Conservation (phyloP, 2,329 filamentous ascomycete genomes). For the Calonectria pseudoturangicola region DNA sequence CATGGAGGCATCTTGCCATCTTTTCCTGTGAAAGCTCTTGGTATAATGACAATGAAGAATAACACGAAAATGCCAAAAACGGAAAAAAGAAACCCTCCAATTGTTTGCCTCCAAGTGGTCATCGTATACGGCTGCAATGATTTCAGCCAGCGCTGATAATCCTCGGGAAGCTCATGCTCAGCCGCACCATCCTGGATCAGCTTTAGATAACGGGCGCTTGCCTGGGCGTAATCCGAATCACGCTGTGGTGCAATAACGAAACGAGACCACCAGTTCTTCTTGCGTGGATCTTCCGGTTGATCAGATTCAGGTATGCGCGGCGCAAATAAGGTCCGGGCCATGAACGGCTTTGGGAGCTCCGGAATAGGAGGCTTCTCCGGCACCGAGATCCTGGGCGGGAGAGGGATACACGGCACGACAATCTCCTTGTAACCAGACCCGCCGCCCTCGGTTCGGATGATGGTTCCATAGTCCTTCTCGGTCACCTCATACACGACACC, state of each 20-base stretch:
- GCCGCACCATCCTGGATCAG: slow-evolving; percentile 85
- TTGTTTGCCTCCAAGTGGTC: slow-evolving; percentile 79
- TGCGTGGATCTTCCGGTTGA: slow-evolving; percentile 57
- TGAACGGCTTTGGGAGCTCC: slow-evolving; percentile 77
- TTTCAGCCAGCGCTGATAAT: slow-evolving; percentile 85
- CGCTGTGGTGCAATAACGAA: slow-evolving; percentile 70
- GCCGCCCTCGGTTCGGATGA: slow-evolving; percentile 93
- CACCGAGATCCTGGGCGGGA: slow-evolving; percentile 76
- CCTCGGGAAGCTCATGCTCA: slow-evolving; percentile 86
- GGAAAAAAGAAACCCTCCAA: slow-evolving; percentile 80
- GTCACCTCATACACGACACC: slow-evolving; percentile 98
- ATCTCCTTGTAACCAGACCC: slow-evolving; percentile 91
- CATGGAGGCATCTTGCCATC: slow-evolving; percentile 81
- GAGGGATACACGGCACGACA: slow-evolving; percentile 83
- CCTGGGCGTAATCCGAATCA: slow-evolving; percentile 84
- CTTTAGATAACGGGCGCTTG: slow-evolving; percentile 88
- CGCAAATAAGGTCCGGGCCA: slow-evolving; percentile 89
- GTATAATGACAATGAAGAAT: slow-evolving; percentile 66
- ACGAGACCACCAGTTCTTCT: slow-evolving; percentile 66
- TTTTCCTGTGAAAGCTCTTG: slow-evolving; percentile 75
- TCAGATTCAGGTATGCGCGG: slow-evolving; percentile 68
- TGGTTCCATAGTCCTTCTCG: slow-evolving; percentile 84
- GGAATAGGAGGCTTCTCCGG: slow-evolving; percentile 77
- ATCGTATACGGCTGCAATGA: slow-evolving; percentile 81
- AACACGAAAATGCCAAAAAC: slow-evolving; percentile 74